A percentile compares a stretch with the other conserved stretches of the same genome.
Evolutionary conservation across 2,329 filamentous ascomycete species (phyloP).

Genomic region (Monilinia laxa): DNA sequence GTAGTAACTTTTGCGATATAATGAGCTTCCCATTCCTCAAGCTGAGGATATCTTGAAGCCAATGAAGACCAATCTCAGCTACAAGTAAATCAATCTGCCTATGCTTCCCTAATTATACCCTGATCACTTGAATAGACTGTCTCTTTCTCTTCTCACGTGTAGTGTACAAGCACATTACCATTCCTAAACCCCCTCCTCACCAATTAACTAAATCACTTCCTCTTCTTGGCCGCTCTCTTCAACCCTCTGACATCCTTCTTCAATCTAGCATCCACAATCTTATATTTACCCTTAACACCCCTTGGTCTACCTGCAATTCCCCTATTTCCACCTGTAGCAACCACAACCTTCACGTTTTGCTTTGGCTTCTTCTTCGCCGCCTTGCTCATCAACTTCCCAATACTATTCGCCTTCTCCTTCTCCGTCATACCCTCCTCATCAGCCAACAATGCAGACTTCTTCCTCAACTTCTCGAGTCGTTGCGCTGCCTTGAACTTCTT

Average conservation of each 20-base stretch:
- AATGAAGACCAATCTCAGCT: too few relatives aligned
- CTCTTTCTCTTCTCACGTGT: neutral
- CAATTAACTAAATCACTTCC: slow-evolving; percentile 45
- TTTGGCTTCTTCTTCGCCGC: slow-evolving; percentile 85
- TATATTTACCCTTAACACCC: slow-evolving; percentile 94
- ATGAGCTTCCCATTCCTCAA: too few relatives aligned
- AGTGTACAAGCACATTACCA: neutral
- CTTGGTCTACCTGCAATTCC: slow-evolving; percentile 83
- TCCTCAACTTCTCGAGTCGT: slow-evolving; percentile 88
- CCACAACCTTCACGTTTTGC: slow-evolving; percentile 80
- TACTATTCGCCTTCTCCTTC: slow-evolving; percentile 88
- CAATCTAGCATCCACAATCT: slow-evolving; percentile 92
- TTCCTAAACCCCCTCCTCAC: neutral
- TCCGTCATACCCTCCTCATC: slow-evolving; percentile 92
- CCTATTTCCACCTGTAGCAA: slow-evolving; percentile 79
- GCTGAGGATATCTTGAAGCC: too few relatives aligned
- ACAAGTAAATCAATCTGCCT: too few relatives aligned
- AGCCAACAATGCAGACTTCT: slow-evolving; percentile 88
- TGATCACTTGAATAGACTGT: neutral
- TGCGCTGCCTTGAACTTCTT: slow-evolving; percentile 97
- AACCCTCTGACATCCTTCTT: slow-evolving; percentile 93
- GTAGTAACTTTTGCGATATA: too few relatives aligned
- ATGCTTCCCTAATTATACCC: neutral
- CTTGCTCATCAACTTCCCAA: slow-evolving; percentile 76
- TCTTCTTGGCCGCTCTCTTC: slow-evolving; percentile 77